Conservation (phyloP, 1,284 basidiomycete species). For the Mycosarcoma mackinlayi region DNA sequence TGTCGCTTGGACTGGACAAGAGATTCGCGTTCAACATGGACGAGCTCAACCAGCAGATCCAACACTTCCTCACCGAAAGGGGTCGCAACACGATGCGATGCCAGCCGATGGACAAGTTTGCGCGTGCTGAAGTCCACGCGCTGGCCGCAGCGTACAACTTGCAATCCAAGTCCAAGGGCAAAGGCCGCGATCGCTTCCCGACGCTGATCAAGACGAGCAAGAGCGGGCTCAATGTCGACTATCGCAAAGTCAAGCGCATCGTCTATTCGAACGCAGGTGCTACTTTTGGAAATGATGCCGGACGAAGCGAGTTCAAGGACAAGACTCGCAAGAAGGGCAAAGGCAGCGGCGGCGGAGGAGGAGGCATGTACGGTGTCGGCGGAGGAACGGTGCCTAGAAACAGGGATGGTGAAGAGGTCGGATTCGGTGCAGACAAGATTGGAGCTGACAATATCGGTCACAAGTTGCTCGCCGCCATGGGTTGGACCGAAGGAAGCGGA, state of each 20-base stretch:
- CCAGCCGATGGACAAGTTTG: slow-evolving; percentile 66
- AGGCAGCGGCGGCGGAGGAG: slow-evolving; percentile 9
- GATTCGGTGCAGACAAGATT: slow-evolving; percentile 63
- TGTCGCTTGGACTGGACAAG: slow-evolving; percentile 28
- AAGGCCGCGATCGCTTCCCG: slow-evolving; percentile 56
- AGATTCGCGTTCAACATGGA: slow-evolving; percentile 52
- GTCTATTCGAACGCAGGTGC: slow-evolving; percentile 44
- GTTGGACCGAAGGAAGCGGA: slow-evolving; percentile 63
- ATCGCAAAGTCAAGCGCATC: slow-evolving; percentile 49
- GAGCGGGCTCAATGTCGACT: slow-evolving; percentile 48
- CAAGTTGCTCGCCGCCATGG: slow-evolving; percentile 63
- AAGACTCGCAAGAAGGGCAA: slow-evolving; percentile 33
- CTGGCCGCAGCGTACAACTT: slow-evolving; percentile 63
- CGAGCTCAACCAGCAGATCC: slow-evolving; percentile 59
- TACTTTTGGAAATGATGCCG: slow-evolving; percentile 48
- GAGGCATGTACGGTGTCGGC: slow-evolving; percentile 37
- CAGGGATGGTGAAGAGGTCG: slow-evolving; percentile 63
- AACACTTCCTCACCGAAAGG: slow-evolving; percentile 49
- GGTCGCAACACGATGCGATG: slow-evolving; percentile 59
- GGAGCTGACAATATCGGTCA: slow-evolving; percentile 66
- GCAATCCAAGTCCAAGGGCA: slow-evolving; percentile 57
- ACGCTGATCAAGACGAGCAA: slow-evolving; percentile 63
- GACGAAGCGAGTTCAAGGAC: slow-evolving; percentile 36
- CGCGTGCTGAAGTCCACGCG: slow-evolving; percentile 64
- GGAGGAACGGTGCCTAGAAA: slow-evolving; percentile 53